Percentiles rank a stretch among this genome's conserved stretches.
Conservation (phyloP, 2,329 filamentous ascomycete species). For the Hymenoscyphus occultus region DNA sequence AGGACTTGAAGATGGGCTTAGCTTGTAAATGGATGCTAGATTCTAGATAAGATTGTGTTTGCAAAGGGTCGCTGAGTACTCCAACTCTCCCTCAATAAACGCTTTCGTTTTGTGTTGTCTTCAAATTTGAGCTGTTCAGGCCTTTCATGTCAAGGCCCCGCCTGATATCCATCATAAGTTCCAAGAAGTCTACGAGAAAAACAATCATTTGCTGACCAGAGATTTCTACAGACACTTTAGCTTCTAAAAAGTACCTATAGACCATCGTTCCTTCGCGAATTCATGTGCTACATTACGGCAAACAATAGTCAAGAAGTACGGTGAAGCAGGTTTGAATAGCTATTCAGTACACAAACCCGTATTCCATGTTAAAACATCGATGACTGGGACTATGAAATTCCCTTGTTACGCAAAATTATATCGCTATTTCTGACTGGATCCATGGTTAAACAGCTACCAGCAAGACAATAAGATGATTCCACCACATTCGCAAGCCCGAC, state of each 20-base stretch:
- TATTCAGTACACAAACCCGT: not conserved
- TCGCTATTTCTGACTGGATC: not conserved
- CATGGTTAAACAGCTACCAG: not conserved
- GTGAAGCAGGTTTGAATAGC: not conserved
- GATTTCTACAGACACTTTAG: too few species aligned
- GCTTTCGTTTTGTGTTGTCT: too few species aligned
- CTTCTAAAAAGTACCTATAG: too few species aligned
- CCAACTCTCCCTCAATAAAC: too few species aligned
- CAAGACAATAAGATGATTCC: not conserved
- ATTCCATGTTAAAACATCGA: not conserved
- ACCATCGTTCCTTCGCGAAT: too few species aligned
- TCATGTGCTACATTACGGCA: too few species aligned
- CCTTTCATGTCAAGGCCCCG: too few species aligned
- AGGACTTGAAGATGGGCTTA: not conserved
- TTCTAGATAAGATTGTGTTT: not conserved
- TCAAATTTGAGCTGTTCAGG: too few species aligned
- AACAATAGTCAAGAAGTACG: too few species aligned
- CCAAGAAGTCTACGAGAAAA: too few species aligned
- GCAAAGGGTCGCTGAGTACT: not conserved
- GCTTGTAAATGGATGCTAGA: not conserved
- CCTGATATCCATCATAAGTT: too few species aligned
- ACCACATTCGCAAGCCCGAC: not conserved
- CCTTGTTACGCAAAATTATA: not conserved
- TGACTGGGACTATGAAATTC: not conserved
- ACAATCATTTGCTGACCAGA: too few species aligned